phyloP scores from a whole-genome alignment of 169 alveolate genomes.

The Blepharisma undulans region DNA sequence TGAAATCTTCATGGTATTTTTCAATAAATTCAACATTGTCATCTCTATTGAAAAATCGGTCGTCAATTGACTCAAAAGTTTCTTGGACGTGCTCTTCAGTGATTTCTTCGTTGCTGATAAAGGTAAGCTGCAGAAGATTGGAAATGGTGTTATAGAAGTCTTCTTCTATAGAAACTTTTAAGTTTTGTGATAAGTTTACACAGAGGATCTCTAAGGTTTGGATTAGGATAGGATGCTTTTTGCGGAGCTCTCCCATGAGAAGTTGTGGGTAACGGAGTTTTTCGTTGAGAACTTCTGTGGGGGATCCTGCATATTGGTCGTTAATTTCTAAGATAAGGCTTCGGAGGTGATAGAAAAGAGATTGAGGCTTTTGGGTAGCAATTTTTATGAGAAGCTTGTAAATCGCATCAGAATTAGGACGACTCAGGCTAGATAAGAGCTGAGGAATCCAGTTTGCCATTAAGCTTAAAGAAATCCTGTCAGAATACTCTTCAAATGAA shows the following conservation, averaged over 20 bases:
- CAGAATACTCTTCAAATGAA: neutral
- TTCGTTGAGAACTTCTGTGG: neutral
- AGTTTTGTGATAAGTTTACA: neutral
- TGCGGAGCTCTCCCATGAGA: neutral
- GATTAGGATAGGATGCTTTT: neutral
- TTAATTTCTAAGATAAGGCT: neutral
- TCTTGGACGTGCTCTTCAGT: neutral
- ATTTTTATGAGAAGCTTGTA: neutral
- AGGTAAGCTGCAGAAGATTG: neutral
- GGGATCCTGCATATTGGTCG: neutral
- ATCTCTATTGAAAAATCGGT: neutral
- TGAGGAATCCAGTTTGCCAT: conserved; percentile 1
- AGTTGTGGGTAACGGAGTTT: neutral
- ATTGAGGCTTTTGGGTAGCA: conserved; percentile 5
- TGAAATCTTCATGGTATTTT: conserved; percentile 7
- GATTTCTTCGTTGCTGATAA: neutral
- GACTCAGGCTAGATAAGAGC: neutral
- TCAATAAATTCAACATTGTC: neutral
- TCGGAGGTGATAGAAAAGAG: neutral
- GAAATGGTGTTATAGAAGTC: conserved; percentile 25
- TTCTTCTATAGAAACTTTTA: conserved; percentile 21
- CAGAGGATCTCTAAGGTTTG: conserved; percentile 29
- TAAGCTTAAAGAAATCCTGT: neutral
- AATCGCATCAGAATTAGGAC: neutral
- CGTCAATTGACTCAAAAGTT: neutral